Conservation (phyloP, 1,284 basidiomycete genomes). For the Cutaneotrichosporon sp. region DNA sequence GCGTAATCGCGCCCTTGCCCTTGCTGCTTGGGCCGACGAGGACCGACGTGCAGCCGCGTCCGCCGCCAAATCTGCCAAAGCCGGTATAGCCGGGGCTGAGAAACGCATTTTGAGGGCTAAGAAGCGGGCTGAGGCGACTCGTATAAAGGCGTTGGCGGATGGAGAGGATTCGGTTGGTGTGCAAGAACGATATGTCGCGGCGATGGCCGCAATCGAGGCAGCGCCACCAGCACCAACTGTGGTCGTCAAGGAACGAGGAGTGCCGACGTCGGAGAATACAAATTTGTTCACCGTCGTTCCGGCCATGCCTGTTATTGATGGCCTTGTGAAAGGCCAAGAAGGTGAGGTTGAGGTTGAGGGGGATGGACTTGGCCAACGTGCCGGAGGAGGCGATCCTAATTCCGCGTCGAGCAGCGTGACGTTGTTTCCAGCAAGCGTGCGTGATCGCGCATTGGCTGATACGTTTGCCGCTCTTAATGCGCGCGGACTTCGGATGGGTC, state of each 20-base stretch:
- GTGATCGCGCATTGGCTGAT: constrained; percentile 37
- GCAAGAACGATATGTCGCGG: constrained; percentile 13
- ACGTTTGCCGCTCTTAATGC: constrained; percentile 37
- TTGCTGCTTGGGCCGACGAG: constrained; percentile 56
- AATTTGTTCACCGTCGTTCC: constrained; percentile 36
- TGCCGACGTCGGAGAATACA: constrained; percentile 22
- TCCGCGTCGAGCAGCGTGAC: constrained; percentile 27
- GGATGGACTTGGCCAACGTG: not conserved
- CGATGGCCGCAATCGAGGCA: constrained; percentile 8
- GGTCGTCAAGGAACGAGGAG: not conserved
- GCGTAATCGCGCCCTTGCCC: constrained; percentile 21
- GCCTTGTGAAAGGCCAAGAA: constrained; percentile 1
- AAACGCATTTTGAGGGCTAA: constrained; percentile 66
- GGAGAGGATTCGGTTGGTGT: constrained; percentile 18
- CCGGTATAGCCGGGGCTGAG: constrained; percentile 57
- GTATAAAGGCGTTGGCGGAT: constrained; percentile 13
- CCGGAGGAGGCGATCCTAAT: constrained; percentile 5
- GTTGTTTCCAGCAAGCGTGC: constrained; percentile 34
- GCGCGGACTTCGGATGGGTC: constrained; percentile 57
- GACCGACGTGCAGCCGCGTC: constrained; percentile 30
- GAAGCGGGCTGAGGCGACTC: constrained; percentile 56
- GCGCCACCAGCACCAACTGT: not conserved
- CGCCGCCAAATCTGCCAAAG: constrained; percentile 55
- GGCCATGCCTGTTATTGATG: constrained; percentile 19
- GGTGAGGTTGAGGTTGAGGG: not conserved